Base-by-base conservation (phyloP, 352 stramenopile species). In the Phytophthora pluvialis region DNA sequence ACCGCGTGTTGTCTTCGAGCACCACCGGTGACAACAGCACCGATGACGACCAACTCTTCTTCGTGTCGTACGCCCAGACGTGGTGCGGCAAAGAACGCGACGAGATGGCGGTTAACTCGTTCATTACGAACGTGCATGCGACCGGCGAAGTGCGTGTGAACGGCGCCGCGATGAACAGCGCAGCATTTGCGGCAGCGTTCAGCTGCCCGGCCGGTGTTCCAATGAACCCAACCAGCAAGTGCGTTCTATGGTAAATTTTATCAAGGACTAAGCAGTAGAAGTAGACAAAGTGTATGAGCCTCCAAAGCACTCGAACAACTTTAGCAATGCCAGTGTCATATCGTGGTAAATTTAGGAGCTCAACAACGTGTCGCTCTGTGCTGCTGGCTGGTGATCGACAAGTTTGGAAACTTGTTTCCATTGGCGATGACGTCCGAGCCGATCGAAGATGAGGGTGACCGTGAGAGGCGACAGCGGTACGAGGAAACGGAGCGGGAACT, bases 141-240 rank as follows among this genome's bases (percentile, higher is more conserved):
- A 75, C 73, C 2, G 62, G 58, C 2, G 60, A 82, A n/a, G 80
- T 56, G 60, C 84, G 84, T 36, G 78, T 88, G 13, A 90, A 93
- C 46, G 82, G 82, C n/a, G 79, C 72, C 2, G 69, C 61, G 3
- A 91, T 83, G 80, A 93, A 91, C 62, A 89, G 68, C 53, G 60
- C 49, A 5, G 69, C 75, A 31, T 93, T 91, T 62, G 66, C 77
- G 9, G 26, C 53, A 45, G 67, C 73, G 2, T 93, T 90, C 53
- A 60, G 78, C 26, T 91, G 84, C 56, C 49, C 73, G 9, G 45
- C 29, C 12, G 60, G 48, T 35, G 60, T 55, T 13, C 54, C 60
- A 16, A 90, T 88, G 81, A 88, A 87, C 60, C 72, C 81, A 35
- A 38, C 53, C 31, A 60, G 79, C 39, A 88, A 88, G 64, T 90